A percentile compares a stretch with the other conserved stretches of the same genome.
These are phyloP conservation scores for Metschnikowia corniflorae DNA, from an alignment of 805 yeast genomes.

Conservation along the genomic window DNA sequence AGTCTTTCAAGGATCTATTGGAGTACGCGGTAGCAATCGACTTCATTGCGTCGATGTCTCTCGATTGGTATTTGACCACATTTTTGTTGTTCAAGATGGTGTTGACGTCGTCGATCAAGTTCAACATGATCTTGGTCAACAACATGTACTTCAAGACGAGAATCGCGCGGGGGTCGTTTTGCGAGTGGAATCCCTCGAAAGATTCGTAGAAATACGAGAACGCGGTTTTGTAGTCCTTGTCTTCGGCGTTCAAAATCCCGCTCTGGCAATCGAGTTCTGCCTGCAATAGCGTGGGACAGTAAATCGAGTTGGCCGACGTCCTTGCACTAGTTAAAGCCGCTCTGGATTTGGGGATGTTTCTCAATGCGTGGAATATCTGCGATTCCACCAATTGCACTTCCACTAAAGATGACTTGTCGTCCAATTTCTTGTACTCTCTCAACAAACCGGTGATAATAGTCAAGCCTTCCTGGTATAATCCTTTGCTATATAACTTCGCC, in stretches of 20 bases:
- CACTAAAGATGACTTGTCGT: conserved; percentile 91
- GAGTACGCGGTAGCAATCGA: conserved; percentile 87
- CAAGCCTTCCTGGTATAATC: conserved; percentile 64
- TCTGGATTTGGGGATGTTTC: conserved; percentile 86
- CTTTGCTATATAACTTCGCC: conserved; percentile 64
- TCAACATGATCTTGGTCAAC: conserved; percentile 89
- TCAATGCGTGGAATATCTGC: conserved; percentile 83
- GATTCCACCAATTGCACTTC: conserved; percentile 93
- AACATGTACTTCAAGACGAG: conserved; percentile 89
- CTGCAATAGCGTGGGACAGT: conserved; percentile 89
- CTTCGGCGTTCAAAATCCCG: conserved; percentile 95
- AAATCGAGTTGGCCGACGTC: conserved; percentile 95
- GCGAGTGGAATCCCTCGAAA: conserved; percentile 82
- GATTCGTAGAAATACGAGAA: conserved; percentile 93
- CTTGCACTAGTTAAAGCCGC: conserved; percentile 94
- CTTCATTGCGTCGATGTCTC: conserved; percentile 93
- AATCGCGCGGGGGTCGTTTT: conserved; percentile 57
- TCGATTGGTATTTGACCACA: conserved; percentile 65
- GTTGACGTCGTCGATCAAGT: conserved; percentile 80
- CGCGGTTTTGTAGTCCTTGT: conserved; percentile 93
- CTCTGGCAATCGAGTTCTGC: conserved; percentile 94
- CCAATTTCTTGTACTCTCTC: conserved; percentile 85
- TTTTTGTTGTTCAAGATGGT: conserved; percentile 70
- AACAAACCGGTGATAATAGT: conserved; percentile 67
- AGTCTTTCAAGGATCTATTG: conserved; percentile 85